Base-by-base conservation (phyloP, 2,329 filamentous ascomycete genomes). In the Torrubiella hemipterigena region DNA sequence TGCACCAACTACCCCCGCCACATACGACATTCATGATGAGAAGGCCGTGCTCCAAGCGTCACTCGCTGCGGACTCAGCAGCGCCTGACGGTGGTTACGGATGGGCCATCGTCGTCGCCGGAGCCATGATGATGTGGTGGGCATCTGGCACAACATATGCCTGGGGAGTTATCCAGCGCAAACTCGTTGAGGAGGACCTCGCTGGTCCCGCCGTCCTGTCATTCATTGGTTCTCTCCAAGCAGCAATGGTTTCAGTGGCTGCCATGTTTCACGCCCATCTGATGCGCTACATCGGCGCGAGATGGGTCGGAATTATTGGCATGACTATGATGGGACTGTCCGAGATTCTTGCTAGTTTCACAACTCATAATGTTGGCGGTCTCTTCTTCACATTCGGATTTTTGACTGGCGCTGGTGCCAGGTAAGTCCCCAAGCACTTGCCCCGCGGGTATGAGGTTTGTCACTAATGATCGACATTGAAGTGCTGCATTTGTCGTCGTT, bases 131-230 rank as follows among this genome's bases (percentile, higher is more conserved):
- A 59, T 64, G 3, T 77, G 69, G 55, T 73, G 67, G 69, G 59
- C 65, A 31, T 61, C 68, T 29, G 72, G 71, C 30, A 68, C 61
- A 1, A 59, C 59, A 7, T 73, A 73, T 43, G 62, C 60, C 38
- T 78, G 73, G 71, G 74, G 73, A 16, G 61, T 79, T 1, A 52
- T 77, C 28, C 73, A 79, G 48, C 58, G 59, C 4, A 70, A 63
- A 0, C 57, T 78, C 2, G 62, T 74, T 4, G 50, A 63, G 20
- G 50, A 62, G 8, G 54, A 56, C 0, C 49, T 73, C 1, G 59
- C 59, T 1, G 58, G 59, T 0, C 56, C 69, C 0, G 64, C 64
- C 1, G 71, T 65, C 1, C 52, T 78, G 15, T 65, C 69, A 3
- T 78, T 75, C 38, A 65, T 77, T 3, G 73, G 72, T 3, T 69